A percentile compares a stretch with the other conserved stretches of the same genome.
Conservation (phyloP, 805 yeast species). For the Barnettozyma californica region DNA sequence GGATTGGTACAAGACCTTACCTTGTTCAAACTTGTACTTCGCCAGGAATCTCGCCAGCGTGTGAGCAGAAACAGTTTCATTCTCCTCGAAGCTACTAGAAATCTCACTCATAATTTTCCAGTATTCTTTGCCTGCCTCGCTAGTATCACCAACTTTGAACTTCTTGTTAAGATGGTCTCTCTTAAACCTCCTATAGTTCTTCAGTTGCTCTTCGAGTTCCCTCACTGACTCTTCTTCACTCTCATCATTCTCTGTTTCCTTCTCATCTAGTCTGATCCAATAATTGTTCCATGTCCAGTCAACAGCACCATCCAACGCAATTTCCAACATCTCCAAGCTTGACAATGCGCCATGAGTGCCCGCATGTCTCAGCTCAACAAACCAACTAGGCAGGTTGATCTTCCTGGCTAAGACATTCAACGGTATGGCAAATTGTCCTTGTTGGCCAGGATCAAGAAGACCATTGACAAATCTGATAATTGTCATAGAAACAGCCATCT, state of each 20-base stretch:
- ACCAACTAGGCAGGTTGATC: conserved; percentile 65
- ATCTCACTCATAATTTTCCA: conserved; percentile 34
- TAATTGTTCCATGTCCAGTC: conserved; percentile 70
- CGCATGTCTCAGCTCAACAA: conserved; percentile 86
- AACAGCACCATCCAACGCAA: conserved; percentile 55
- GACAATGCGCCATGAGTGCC: conserved; percentile 90
- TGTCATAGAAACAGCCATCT: conserved; percentile 44
- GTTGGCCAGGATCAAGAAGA: conserved; percentile 79
- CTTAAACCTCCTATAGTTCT: conserved; percentile 45
- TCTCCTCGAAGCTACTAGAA: conserved; percentile 11
- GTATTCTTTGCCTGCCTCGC: conserved; percentile 37
- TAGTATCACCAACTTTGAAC: conserved; percentile 39
- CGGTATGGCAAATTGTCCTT: conserved; percentile 72
- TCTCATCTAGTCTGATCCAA: conserved; percentile 45
- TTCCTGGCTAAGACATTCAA: conserved; percentile 66
- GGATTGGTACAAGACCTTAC: conserved; percentile 29
- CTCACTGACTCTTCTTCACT: conserved; percentile 28
- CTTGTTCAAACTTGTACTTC: conserved; percentile 22
- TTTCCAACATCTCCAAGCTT: conserved; percentile 57
- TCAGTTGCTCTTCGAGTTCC: conserved; percentile 33
- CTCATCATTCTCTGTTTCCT: conserved; percentile 11
- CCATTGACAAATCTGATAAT: conserved; percentile 88
- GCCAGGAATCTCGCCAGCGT: conserved; percentile 1
- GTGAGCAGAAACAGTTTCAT: conserved; percentile 4
- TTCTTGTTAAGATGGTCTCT: conserved; percentile 36